These are phyloP conservation scores for Thielaviopsis punctulata DNA, from an alignment of 2,329 filamentous ascomycete genomes.

Conservation along the genomic window DNA sequence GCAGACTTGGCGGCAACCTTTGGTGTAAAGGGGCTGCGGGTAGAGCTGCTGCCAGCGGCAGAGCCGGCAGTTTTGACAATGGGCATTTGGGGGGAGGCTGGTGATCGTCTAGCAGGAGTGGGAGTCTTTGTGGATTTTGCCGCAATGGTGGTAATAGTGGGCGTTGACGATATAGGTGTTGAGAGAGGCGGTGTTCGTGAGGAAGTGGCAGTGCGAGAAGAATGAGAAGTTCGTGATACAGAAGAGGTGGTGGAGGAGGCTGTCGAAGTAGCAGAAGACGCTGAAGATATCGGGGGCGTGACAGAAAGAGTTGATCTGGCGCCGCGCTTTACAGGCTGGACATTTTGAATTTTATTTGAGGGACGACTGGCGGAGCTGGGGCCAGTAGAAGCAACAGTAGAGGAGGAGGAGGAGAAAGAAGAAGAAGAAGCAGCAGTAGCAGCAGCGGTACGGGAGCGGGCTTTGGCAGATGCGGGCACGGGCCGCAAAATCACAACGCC, in stretches of 20 bases:
- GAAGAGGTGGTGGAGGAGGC: background rate
- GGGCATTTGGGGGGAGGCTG: conserved; percentile 1
- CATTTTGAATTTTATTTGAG: conserved; percentile 3
- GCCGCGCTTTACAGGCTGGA: conserved; percentile 6
- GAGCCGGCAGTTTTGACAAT: conserved; percentile 8
- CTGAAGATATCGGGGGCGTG: conserved; percentile 1
- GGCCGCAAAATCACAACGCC: conserved; percentile 8
- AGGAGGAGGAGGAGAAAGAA: background rate
- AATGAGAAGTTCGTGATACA: too few species aligned
- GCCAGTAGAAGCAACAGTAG: background rate
- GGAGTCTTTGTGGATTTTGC: too few species aligned
- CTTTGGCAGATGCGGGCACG: conserved; percentile 1
- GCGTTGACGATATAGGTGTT: conserved; percentile 30
- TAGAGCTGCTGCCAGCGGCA: background rate
- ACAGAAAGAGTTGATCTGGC: conserved; percentile 2
- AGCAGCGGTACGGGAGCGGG: background rate
- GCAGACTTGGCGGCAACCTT: conserved; percentile 34
- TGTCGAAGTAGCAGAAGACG: background rate
- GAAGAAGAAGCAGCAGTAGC: background rate
- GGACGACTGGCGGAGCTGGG: background rate
- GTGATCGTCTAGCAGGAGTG: background rate
- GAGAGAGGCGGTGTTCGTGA: conserved; percentile 42
- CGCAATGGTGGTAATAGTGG: too few species aligned
- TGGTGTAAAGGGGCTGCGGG: conserved; percentile 31
- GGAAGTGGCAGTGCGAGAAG: conserved; percentile 21